A percentile compares a stretch with the other conserved stretches of the same genome.
phyloP scores from a whole-genome alignment of 73 alveolate genomes.

The Paramecium sonneborni region DNA sequence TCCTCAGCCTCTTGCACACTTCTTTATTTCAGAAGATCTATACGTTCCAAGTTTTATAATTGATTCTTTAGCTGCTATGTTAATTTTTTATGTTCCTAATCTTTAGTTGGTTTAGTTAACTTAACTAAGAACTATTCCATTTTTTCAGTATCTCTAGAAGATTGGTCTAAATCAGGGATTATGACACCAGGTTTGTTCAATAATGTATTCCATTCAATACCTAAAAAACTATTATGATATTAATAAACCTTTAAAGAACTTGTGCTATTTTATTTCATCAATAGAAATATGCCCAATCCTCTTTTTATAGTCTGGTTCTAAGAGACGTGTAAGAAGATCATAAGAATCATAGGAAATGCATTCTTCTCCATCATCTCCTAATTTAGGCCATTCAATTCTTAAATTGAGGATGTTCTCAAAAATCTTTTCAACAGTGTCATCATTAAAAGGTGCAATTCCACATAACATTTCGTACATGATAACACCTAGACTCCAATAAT shows the following conservation, averaged over 20 bases:
- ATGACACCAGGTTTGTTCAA: constrained; percentile 48
- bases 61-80: not conserved
- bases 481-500: constrained; percentile 71
- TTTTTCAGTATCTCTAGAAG: constrained; percentile 20
- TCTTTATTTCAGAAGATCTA: constrained; percentile 1
- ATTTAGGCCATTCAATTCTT: constrained; percentile 64
- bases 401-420: constrained; percentile 55
- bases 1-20: constrained; percentile 52
- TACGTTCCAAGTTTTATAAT: constrained; percentile 22
- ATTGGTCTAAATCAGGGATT: constrained; percentile 16
- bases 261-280: constrained; percentile 70
- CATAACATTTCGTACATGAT: constrained; percentile 60
- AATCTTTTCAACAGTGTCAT: constrained; percentile 67
- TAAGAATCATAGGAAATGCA: constrained; percentile 25
- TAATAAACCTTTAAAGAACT: constrained; percentile 77
- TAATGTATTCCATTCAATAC: constrained; percentile 59
- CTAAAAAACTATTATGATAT: not conserved
- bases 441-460: constrained; percentile 81
- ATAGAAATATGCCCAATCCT: constrained; percentile 67
- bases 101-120: not conserved
- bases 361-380: constrained; percentile 67
- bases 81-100: not conserved
- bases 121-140: constrained; percentile 17
- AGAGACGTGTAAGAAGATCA: constrained; percentile 61
- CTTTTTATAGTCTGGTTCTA: constrained; percentile 66